Evolutionary conservation across 345 rosid genomes (phyloP).

Genomic region (Eucalyptus pauciflora): DNA sequence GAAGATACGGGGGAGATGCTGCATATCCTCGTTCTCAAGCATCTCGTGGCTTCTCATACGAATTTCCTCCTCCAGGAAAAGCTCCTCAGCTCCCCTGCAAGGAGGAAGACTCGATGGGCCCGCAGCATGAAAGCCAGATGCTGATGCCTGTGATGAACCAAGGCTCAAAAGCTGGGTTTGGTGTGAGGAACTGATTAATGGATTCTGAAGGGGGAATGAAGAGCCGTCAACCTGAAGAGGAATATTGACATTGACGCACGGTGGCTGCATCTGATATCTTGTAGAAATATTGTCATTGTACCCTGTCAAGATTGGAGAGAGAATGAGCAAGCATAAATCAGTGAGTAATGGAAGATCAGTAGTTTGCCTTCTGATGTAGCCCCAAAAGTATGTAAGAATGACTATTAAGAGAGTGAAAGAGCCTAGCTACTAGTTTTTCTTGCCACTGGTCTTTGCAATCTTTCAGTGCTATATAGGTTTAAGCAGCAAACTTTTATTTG

Average conservation of each 20-base stretch:
- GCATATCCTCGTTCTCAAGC: constrained; percentile 94
- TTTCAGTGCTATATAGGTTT: no score
- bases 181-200: constrained; percentile 6
- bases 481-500: no score
- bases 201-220: constrained; percentile 41
- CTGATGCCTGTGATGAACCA: constrained; percentile 21
- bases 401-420: no score
- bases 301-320: constrained; percentile 8
- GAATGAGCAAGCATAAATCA: not conserved
- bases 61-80: constrained; percentile 77
- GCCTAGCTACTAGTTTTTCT: not conserved
- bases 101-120: constrained; percentile 28
- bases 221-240: constrained; percentile 34
- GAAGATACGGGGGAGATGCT: constrained; percentile 58
- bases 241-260: constrained; percentile 21
- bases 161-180: constrained; percentile 21
- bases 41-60: constrained; percentile 68
- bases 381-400: not conserved
- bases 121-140: constrained; percentile 20
- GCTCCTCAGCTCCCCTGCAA: constrained; percentile 36
- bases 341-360: not conserved
- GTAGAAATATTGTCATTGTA: constrained; percentile 30
- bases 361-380: not conserved
- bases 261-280: constrained; percentile 34
- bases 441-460: not conserved